Conservation (phyloP, 1,139 yeast species). For the Diutina siamensis region DNA sequence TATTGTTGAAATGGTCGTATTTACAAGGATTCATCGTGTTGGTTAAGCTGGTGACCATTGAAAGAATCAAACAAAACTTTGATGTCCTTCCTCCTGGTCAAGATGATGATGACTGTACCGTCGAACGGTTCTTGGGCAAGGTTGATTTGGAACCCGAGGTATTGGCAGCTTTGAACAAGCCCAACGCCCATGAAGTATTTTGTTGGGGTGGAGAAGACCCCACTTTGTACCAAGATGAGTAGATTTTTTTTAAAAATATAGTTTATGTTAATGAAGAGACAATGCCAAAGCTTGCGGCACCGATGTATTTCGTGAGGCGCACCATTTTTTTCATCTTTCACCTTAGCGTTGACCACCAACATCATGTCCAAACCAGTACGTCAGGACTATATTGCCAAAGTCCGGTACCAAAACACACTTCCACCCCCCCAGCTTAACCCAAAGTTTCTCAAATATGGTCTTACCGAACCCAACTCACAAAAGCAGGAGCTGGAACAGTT, state of each 20-base stretch:
- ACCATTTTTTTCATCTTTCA: background rate
- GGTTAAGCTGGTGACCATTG: conserved; percentile 51
- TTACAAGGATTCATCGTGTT: conserved; percentile 56
- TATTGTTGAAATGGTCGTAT: conserved; percentile 34
- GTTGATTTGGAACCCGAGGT: conserved; percentile 24
- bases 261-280: no score
- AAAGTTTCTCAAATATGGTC: conserved; percentile 51
- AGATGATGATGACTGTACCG: conserved; percentile 14
- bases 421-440: conserved; percentile 97
- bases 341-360: background rate
- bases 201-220: conserved; percentile 20
- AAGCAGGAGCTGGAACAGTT: conserved; percentile 44
- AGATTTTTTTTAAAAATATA: no score
- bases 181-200: conserved; percentile 20
- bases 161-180: conserved; percentile 21
- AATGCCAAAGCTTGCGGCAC: background rate
- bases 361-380: conserved; percentile 26
- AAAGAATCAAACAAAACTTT: conserved; percentile 33
- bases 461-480: conserved; percentile 25
- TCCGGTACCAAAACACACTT: conserved; percentile 72
- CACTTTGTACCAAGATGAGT: conserved; percentile 10
- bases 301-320: background rate
- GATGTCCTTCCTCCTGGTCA: conserved; percentile 23
- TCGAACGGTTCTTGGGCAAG: conserved; percentile 18
- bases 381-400: conserved; percentile 83